Evolutionary conservation across 2,329 filamentous ascomycete genomes (phyloP).

Genomic region (Rhytidhysteron rufulum): DNA sequence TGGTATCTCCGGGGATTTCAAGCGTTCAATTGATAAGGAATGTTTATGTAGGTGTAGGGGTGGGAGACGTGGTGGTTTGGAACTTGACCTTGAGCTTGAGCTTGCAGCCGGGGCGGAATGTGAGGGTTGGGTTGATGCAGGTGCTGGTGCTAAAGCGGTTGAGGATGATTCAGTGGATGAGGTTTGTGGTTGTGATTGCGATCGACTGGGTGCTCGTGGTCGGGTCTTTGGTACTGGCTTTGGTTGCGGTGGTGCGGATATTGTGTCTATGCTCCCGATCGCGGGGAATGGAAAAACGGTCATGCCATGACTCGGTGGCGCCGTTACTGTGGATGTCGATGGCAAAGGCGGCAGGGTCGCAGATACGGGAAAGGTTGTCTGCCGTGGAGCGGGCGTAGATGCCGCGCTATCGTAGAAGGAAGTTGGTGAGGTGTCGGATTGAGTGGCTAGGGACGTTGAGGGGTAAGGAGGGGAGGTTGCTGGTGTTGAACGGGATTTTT

Average conservation of each 20-base stretch:
- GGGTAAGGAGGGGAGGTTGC: conserved; percentile 24
- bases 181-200: neutral
- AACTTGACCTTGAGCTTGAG: conserved; percentile 15
- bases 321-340: conserved; percentile 16
- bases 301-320: no score
- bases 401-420: conserved; percentile 21
- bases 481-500: conserved; percentile 13
- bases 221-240: neutral
- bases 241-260: neutral
- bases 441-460: conserved; percentile 19
- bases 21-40: no score
- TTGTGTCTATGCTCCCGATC: neutral
- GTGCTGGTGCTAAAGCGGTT: neutral
- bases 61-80: conserved; percentile 6
- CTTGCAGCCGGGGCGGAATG: conserved; percentile 5
- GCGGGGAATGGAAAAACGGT: neutral
- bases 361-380: conserved; percentile 16
- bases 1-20: no score
- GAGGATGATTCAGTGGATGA: neutral
- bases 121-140: neutral
- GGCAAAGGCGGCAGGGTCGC: conserved; percentile 17
- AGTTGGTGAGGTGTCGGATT: conserved; percentile 27
- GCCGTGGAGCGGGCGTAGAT: conserved; percentile 20
- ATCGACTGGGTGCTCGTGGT: no score
- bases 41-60: neutral